phyloP scores from a whole-genome alignment of 2,329 filamentous ascomycete species.

The Fusarium agapanthi region DNA sequence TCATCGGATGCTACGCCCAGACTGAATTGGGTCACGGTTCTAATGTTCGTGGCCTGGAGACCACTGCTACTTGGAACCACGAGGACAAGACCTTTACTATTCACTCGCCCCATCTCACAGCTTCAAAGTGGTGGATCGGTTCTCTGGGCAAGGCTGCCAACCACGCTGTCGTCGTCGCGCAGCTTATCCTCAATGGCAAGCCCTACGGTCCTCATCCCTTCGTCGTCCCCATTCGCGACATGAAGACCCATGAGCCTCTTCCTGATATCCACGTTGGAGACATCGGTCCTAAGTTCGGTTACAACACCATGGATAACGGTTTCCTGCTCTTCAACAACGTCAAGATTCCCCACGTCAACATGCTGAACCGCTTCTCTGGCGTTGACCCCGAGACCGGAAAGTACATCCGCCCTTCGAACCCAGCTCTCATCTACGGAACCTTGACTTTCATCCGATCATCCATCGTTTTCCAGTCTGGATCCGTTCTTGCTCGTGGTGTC shows the following conservation, averaged over 20 bases:
- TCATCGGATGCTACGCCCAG: slow-evolving; percentile 83
- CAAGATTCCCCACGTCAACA: slow-evolving; percentile 75
- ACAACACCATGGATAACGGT: slow-evolving; percentile 85
- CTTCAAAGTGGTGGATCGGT: slow-evolving; percentile 88
- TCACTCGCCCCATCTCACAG: slow-evolving; percentile 76
- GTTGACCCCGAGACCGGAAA: slow-evolving; percentile 74
- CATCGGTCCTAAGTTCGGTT: slow-evolving; percentile 82
- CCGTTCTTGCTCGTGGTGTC: slow-evolving; percentile 76
- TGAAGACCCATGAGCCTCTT: slow-evolving; percentile 74
- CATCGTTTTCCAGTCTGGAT: slow-evolving; percentile 78
- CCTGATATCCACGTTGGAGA: slow-evolving; percentile 79
- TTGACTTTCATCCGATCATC: slow-evolving; percentile 78
- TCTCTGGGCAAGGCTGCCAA: slow-evolving; percentile 80
- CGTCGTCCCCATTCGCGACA: slow-evolving; percentile 76
- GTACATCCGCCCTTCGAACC: slow-evolving; percentile 72
- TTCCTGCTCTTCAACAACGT: slow-evolving; percentile 80
- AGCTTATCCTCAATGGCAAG: slow-evolving; percentile 75
- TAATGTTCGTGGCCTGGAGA: slow-evolving; percentile 78
- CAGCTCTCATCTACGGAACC: slow-evolving; percentile 77
- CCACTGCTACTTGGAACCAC: slow-evolving; percentile 76
- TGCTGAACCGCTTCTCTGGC: slow-evolving; percentile 76
- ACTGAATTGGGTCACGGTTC: slow-evolving; percentile 83
- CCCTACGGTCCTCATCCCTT: slow-evolving; percentile 80
- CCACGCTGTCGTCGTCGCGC: slow-evolving; percentile 81
- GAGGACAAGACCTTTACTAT: slow-evolving; percentile 79